Evolutionary conservation across 1,284 basidiomycete genomes (phyloP).

Genomic region (Papiliotrema laurentii): DNA sequence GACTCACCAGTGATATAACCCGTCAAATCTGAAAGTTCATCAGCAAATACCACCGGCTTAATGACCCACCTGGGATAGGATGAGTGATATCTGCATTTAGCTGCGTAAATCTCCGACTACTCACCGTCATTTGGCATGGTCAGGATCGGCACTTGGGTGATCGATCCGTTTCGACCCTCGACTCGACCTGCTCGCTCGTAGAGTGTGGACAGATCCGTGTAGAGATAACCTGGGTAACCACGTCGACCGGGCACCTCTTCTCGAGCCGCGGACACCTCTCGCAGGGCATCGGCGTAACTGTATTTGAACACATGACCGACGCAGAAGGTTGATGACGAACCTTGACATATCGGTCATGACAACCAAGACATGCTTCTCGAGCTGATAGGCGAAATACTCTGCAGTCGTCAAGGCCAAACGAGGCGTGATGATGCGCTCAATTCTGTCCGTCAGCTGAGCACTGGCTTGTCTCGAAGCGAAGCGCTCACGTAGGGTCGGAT

Average conservation of each 20-base stretch:
- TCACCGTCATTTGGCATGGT: slow-evolving; percentile 99
- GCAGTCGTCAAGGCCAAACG: slow-evolving; percentile 97
- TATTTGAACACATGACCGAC: too few species aligned
- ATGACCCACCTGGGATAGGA: slow-evolving; percentile 68
- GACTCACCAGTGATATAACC: slow-evolving; percentile 82
- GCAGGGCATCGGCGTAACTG: too few species aligned
- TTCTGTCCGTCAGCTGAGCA: slow-evolving; percentile 54
- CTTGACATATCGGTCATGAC: slow-evolving; percentile 92
- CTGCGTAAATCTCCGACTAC: slow-evolving; percentile 27
- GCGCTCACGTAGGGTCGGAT: slow-evolving; percentile 83
- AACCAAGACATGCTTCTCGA: slow-evolving; percentile 99
- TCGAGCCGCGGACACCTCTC: slow-evolving; percentile 89
- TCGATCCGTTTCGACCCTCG: slow-evolving; percentile 94
- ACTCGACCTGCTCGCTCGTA: slow-evolving; percentile 99
- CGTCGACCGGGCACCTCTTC: slow-evolving; percentile 99
- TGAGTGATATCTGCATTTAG: slow-evolving; percentile 85
- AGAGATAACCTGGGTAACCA: slow-evolving; percentile 83
- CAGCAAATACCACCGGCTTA: neutral
- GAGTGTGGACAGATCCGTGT: slow-evolving; percentile 96
- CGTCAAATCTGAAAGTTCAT: slow-evolving; percentile 71
- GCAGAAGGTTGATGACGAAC: too few species aligned
- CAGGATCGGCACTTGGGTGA: slow-evolving; percentile 98
- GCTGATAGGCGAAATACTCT: slow-evolving; percentile 99
- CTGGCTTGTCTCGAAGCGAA: neutral
- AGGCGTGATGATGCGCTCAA: slow-evolving; percentile 99